phyloP scores from a whole-genome alignment of 306 rosid genomes.

The Acacia melanoxylon region DNA sequence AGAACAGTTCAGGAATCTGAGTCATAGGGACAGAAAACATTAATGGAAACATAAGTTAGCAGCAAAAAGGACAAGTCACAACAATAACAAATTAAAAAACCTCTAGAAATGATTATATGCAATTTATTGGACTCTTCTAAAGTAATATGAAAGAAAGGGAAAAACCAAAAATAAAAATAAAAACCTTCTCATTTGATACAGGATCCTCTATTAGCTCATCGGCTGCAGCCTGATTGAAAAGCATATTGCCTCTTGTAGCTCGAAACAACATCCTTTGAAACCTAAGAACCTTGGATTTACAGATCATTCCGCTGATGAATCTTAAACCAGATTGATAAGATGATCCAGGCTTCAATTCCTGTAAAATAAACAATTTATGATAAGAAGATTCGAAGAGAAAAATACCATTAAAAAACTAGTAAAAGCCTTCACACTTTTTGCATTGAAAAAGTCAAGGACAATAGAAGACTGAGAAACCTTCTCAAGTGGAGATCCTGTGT shows the following conservation, averaged over 20 bases:
- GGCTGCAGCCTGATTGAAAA: conserved; percentile 89
- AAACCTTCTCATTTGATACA: conserved; percentile 84
- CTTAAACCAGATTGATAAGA: conserved; percentile 85
- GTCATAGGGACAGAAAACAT: conserved; percentile 26
- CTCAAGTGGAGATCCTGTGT: conserved; percentile 73
- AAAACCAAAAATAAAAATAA: conserved; percentile 19
- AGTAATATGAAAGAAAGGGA: conserved; percentile 35
- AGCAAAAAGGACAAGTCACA: conserved; percentile 25
- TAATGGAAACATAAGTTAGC: conserved; percentile 32
- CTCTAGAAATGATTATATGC: not conserved
- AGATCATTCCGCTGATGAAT: conserved; percentile 92
- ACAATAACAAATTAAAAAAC: conserved; percentile 12
- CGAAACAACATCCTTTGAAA: conserved; percentile 98
- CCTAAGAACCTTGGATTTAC: conserved; percentile 75
- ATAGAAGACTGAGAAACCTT: conserved; percentile 56
- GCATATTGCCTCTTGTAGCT: conserved; percentile 98
- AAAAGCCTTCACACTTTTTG: conserved; percentile 1
- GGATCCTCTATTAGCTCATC: conserved; percentile 93
- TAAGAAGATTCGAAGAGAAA: conserved; percentile 22
- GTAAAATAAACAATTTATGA: conserved; percentile 32
- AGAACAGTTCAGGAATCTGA: conserved; percentile 29
- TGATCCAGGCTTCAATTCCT: conserved; percentile 79
- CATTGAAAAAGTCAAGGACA: conserved; percentile 11
- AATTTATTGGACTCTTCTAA: conserved; percentile 30
- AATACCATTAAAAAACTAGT: conserved; percentile 31